Conservation (phyloP, 2,329 filamentous ascomycete species). For the Cercospora sp. region DNA sequence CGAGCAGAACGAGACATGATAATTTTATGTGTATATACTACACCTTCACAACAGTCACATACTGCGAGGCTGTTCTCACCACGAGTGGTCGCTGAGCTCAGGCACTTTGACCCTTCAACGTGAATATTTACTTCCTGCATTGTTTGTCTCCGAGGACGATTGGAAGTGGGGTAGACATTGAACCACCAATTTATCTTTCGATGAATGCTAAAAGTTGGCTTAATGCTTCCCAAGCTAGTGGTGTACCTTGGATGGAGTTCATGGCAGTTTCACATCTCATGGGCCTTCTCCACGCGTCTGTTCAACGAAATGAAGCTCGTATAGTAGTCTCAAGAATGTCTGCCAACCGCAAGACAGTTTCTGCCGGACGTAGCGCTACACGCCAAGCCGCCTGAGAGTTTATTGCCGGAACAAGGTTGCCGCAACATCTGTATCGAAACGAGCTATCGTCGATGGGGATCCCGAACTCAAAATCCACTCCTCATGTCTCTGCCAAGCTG, state of each 20-base stretch:
- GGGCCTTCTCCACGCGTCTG: not conserved
- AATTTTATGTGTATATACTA: not conserved
- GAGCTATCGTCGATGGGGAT: constrained; percentile 1
- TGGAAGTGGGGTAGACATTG: not conserved
- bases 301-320: not conserved
- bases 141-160: not conserved
- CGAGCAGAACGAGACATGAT: not conserved
- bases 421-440: not conserved
- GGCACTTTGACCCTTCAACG: not conserved
- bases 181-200: not conserved
- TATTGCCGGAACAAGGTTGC: not conserved
- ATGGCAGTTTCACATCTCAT: not conserved
- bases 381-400: not conserved
- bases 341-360: not conserved
- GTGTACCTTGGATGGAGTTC: not conserved
- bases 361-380: not conserved
- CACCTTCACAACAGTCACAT: not conserved
- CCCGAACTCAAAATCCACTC: not conserved
- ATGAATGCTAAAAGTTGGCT: not conserved
- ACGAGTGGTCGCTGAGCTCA: not conserved
- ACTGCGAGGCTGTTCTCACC: not conserved
- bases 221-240: not conserved
- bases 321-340: not conserved
- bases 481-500: not conserved
- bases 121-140: not conserved